Evolutionary conservation across 2,329 filamentous ascomycete species (phyloP).

Genomic region (Pseudodiploospora longispora): DNA sequence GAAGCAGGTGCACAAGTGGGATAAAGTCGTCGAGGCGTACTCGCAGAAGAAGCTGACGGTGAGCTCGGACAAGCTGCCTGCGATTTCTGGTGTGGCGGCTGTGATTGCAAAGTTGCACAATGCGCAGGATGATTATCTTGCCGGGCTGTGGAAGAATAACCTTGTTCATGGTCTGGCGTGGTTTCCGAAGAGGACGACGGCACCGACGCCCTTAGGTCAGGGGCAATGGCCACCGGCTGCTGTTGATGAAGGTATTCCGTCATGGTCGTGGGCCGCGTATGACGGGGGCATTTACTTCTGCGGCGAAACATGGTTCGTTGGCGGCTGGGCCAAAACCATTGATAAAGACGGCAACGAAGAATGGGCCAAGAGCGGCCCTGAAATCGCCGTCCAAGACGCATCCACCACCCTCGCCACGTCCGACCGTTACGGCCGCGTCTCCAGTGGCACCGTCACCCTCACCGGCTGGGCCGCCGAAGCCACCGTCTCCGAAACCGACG

Average conservation of each 20-base stretch:
- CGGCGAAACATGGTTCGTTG: constrained; percentile 1
- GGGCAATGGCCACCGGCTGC: neutral
- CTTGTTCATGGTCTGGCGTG: neutral
- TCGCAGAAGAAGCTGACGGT: neutral
- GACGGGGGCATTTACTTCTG: neutral
- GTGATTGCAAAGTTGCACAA: neutral
- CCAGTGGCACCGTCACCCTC: neutral
- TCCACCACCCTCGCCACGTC: neutral
- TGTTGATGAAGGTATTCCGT: neutral
- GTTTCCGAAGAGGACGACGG: neutral
- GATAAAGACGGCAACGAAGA: neutral
- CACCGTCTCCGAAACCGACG: neutral
- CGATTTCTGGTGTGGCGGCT: neutral
- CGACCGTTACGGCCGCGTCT: neutral
- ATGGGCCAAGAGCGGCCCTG: neutral
- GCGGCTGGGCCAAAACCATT: neutral
- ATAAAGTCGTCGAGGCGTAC: neutral
- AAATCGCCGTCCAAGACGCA: neutral
- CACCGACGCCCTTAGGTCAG: neutral
- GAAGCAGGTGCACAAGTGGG: neutral
- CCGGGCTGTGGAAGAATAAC: constrained; percentile 1
- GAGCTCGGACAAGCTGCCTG: neutral
- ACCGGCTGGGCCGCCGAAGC: neutral
- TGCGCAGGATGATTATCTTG: neutral
- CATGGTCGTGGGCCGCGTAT: constrained; percentile 1